A percentile compares a stretch with the other conserved stretches of the same genome.
Conservation (phyloP, 208 protist genomes). For the Porcisia hertigi region DNA sequence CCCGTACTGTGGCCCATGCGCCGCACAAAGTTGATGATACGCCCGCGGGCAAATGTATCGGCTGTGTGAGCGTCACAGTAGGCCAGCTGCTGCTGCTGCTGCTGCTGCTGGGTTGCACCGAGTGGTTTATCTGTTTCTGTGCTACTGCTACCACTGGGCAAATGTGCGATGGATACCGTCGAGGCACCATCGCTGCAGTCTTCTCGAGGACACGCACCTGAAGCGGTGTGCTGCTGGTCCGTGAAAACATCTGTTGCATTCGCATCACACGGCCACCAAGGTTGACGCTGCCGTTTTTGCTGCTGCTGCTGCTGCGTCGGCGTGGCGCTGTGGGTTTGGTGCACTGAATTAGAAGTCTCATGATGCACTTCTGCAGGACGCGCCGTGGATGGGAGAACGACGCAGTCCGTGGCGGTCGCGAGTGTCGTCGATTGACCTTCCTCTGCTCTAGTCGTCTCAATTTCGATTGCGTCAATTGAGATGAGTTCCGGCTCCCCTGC, state of each 20-base stretch:
- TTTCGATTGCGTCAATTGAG: constrained; percentile 42
- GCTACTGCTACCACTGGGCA: neutral
- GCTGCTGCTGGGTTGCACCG: neutral
- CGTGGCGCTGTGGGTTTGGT: neutral
- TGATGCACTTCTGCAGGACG: neutral
- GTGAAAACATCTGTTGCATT: constrained; percentile 1
- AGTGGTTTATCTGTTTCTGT: neutral
- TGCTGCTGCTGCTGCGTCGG: neutral
- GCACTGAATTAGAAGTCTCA: neutral
- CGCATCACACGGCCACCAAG: neutral
- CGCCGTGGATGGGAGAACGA: neutral
- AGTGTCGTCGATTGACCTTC: neutral
- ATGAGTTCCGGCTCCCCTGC: constrained; percentile 53
- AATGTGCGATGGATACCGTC: neutral
- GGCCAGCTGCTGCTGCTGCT: neutral
- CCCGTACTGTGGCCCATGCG: constrained; percentile 47
- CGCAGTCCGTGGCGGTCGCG: neutral
- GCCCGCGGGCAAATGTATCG: constrained; percentile 72
- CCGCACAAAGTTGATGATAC: constrained; percentile 72
- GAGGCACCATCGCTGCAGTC: neutral
- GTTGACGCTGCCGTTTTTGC: neutral
- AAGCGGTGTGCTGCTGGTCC: neutral
- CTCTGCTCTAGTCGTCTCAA: constrained; percentile 22
- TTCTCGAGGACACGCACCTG: neutral
- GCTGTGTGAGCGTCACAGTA: constrained; percentile 44